These are phyloP conservation scores for Nicotiana sylvestris DNA, from an alignment of 257 asterid genomes.

Conservation along the genomic window DNA sequence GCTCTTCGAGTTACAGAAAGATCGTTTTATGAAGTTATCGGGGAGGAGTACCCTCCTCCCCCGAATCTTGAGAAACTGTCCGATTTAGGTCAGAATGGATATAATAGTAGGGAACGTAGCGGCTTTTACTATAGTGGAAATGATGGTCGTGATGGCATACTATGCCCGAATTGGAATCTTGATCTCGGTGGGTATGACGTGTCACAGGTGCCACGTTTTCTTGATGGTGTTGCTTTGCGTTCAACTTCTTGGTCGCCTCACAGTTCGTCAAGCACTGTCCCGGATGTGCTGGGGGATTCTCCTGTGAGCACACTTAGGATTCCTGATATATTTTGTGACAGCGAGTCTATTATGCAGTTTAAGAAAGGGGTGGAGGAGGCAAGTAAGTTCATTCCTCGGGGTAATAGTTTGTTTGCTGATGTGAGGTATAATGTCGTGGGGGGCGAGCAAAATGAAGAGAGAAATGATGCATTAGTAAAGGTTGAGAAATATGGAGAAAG, in stretches of 20 bases:
- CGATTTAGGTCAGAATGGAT: slow-evolving; percentile 21
- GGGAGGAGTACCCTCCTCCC: slow-evolving; percentile 50
- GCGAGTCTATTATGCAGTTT: slow-evolving; percentile 50
- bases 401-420: slow-evolving; percentile 26
- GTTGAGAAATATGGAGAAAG: slow-evolving; percentile 19
- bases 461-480: slow-evolving; percentile 19
- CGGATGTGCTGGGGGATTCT: slow-evolving; percentile 44
- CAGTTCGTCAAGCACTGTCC: slow-evolving; percentile 37
- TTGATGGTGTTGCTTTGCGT: slow-evolving; percentile 21
- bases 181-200: slow-evolving; percentile 14
- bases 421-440: slow-evolving; percentile 16
- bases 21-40: slow-evolving; percentile 64
- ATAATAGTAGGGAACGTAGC: slow-evolving; percentile 15
- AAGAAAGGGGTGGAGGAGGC: slow-evolving; percentile 66
- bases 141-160: slow-evolving; percentile 9
- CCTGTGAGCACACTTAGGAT: slow-evolving; percentile 42
- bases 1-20: slow-evolving; percentile 62
- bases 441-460: slow-evolving; percentile 21
- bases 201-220: slow-evolving; percentile 1
- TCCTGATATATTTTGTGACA: slow-evolving; percentile 39
- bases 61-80: slow-evolving; percentile 25
- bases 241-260: slow-evolving; percentile 33
- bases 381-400: slow-evolving; percentile 52
- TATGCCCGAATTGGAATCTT: slow-evolving; percentile 38
- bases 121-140: not conserved